phyloP scores from a whole-genome alignment of 1,284 basidiomycete genomes.

The Fomitopsis schrenkii region DNA sequence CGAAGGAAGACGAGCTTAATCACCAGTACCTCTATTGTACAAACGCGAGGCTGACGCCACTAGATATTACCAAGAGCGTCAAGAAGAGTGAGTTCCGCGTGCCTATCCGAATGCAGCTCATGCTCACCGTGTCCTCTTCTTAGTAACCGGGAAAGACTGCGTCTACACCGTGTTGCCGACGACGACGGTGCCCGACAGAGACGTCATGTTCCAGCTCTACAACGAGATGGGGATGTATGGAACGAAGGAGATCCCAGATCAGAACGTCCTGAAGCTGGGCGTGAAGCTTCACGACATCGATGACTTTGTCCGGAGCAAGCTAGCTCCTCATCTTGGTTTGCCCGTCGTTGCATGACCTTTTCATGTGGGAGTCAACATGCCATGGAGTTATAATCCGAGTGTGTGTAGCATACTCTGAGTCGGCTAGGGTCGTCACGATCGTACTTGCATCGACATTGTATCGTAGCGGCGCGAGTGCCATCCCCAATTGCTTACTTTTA shows the following conservation, averaged over 20 bases:
- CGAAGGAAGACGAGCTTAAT: conserved; percentile 11
- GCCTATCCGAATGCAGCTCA: not conserved
- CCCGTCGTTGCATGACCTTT: conserved; percentile 4
- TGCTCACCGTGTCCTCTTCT: not conserved
- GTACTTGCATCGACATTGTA: too few species aligned
- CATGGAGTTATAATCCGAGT: too few species aligned
- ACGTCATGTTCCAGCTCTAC: conserved; percentile 23
- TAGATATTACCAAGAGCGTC: conserved; percentile 16
- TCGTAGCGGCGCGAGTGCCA: too few species aligned
- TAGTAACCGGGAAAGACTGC: conserved; percentile 19
- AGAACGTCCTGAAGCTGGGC: conserved; percentile 15
- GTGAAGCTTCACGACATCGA: conserved; percentile 18
- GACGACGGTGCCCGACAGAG: conserved; percentile 19
- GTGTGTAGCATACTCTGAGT: not conserved
- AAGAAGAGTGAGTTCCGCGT: conserved; percentile 11
- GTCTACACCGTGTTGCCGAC: conserved; percentile 14
- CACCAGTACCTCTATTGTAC: conserved; percentile 17
- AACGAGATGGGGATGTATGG: conserved; percentile 23
- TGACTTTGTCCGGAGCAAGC: conserved; percentile 16
- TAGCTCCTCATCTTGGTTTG: conserved; percentile 19
- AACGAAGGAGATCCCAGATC: conserved; percentile 19
- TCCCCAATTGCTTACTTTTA: too few species aligned
- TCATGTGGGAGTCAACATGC: not conserved
- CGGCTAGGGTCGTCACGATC: too few species aligned
- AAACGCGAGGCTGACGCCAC: conserved; percentile 16